These are phyloP conservation scores for Beauveria sp. DNA, from an alignment of 2,329 filamentous ascomycete genomes.

Conservation along the genomic window DNA sequence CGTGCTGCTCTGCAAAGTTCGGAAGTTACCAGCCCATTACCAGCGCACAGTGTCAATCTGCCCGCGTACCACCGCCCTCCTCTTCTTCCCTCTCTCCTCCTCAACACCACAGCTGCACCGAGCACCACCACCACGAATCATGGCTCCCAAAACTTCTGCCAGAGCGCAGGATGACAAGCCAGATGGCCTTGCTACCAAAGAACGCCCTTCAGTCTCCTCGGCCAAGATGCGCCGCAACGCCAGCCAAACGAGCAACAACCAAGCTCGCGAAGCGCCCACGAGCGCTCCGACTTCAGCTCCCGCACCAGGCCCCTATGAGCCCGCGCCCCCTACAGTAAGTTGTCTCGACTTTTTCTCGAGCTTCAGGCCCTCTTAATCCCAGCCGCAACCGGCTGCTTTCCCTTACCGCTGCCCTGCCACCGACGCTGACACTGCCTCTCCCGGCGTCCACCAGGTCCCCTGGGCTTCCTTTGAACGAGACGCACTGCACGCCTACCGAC, in stretches of 20 bases:
- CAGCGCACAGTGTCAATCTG: not conserved
- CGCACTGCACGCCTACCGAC: constrained; percentile 67
- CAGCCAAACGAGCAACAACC: constrained; percentile 41
- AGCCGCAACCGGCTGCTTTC: constrained; percentile 4
- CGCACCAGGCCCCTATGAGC: constrained; percentile 22
- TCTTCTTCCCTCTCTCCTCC: not conserved
- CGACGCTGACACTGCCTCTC: constrained; percentile 9
- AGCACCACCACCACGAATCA: constrained; percentile 16
- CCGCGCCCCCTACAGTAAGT: constrained; percentile 28
- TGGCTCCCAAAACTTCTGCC: constrained; percentile 42
- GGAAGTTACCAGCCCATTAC: not conserved
- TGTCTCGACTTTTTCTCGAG: not conserved
- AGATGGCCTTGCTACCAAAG: constrained; percentile 33
- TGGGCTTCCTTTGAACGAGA: constrained; percentile 63
- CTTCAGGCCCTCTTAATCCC: constrained; percentile 9
- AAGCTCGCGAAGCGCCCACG: constrained; percentile 34
- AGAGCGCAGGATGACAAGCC: constrained; percentile 40
- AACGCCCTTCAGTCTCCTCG: constrained; percentile 38
- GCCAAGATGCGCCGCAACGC: constrained; percentile 50
- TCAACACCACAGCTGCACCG: not conserved
- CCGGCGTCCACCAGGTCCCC: constrained; percentile 37
- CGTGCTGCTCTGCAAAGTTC: too few species aligned
- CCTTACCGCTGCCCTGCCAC: not conserved
- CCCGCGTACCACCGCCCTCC: not conserved
- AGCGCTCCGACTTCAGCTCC: constrained; percentile 30